Base-by-base conservation (phyloP, 148 eudicot species). In the Diospyros lotus region DNA sequence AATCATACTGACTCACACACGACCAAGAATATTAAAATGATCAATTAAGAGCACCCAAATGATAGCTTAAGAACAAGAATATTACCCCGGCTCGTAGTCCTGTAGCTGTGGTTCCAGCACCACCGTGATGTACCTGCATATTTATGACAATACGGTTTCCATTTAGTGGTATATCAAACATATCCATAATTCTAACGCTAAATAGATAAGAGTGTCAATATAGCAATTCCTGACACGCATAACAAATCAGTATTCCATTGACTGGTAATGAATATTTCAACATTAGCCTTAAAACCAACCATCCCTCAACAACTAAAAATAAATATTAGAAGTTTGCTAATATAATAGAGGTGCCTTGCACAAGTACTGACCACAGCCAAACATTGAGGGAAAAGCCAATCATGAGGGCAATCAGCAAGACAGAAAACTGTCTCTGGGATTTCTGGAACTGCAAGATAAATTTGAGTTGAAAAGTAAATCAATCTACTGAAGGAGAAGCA, bases 61-160 rank as follows among this genome's bases (percentile, higher is more conserved):
- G 8, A 56, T 12, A 58, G n/a, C 3, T n/a, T 51, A 54, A 64
- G 42, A 64, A 55, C 68, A 51, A 17, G 53, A 73, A 18, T 65
- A 53, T 79, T 90, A 95, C 98, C 90, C 97, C 98, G 73, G 97
- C 94, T 81, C 82, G 87, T 53, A 95, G 85, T 80, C 98, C 97
- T 70, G 90, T 88, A 65, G 98, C 98, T 58, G 96, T 95, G 58
- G 98, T 95, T 78, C 97, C 98, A 54, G 94, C 98, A 61, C 98
- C 98, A 51, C 98, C 98, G 81, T 95, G 98, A 75, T 95, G 98
- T 38, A 77, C 80, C 80, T 77, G 53, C 62, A 70, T 43, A 70
- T 62, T 73, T 0, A 77, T 43, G 68, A 54, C 11, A 70, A 50
- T 50, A 61, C 17, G 4, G 1, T 61, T 59, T 62, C 53, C 46